phyloP scores from a whole-genome alignment of 1,284 basidiomycete species.

The Sanghuangporus baumii region DNA sequence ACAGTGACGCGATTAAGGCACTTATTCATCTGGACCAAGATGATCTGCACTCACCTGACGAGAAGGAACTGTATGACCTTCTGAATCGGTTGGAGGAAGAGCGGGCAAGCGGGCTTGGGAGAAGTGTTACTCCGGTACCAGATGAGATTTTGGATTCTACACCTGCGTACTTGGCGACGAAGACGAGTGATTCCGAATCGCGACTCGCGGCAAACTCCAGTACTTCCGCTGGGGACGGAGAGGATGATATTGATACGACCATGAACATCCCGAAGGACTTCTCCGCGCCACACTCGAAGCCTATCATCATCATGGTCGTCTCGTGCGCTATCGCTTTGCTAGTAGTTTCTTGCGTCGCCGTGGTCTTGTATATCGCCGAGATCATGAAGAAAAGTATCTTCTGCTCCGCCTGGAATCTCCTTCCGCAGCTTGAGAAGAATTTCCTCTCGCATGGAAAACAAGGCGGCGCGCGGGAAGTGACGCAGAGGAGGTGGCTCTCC shows the following conservation, averaged over 20 bases:
- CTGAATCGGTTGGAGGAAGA: conserved; percentile 23
- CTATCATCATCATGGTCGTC: conserved; percentile 28
- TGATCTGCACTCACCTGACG: conserved; percentile 27
- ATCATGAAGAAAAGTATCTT: conserved; percentile 29
- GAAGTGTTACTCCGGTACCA: background rate
- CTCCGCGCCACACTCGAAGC: conserved; percentile 16
- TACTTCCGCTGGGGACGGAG: background rate
- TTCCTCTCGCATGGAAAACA: conserved; percentile 5
- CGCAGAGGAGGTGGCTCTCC: background rate
- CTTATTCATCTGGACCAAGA: conserved; percentile 28
- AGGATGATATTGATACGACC: background rate
- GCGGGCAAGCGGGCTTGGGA: background rate
- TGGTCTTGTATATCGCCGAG: conserved; percentile 31
- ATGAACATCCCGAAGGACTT: background rate
- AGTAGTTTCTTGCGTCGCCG: conserved; percentile 31
- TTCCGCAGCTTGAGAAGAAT: conserved; percentile 30
- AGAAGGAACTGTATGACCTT: conserved; percentile 30
- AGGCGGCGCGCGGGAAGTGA: background rate
- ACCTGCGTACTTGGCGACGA: background rate
- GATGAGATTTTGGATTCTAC: conserved; percentile 12
- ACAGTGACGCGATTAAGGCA: conserved; percentile 29
- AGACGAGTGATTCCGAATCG: background rate
- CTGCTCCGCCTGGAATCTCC: conserved; percentile 30
- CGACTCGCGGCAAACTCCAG: background rate
- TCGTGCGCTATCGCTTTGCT: conserved; percentile 35